These are phyloP conservation scores for Ustilago crameri DNA, from an alignment of 1,284 basidiomycete species.

Conservation along the genomic window DNA sequence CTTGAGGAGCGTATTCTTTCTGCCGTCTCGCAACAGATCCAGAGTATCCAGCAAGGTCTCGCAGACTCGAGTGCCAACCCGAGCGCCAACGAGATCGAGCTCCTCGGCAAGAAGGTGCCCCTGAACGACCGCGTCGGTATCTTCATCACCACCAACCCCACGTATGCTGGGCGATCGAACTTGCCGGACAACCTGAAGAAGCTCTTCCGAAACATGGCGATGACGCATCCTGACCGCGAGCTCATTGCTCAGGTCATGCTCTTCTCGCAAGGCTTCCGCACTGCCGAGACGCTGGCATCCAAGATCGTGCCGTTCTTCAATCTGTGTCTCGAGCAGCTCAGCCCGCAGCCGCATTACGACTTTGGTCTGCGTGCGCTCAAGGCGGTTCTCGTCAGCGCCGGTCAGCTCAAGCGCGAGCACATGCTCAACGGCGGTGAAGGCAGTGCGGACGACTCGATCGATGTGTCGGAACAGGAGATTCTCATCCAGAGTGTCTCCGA, in stretches of 20 bases:
- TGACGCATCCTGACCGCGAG: conserved; percentile 97
- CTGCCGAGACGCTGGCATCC: conserved; percentile 91
- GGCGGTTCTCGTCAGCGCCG: conserved; percentile 93
- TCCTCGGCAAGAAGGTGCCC: conserved; percentile 93
- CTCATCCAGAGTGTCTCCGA: conserved; percentile 99
- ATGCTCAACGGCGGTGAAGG: conserved; percentile 39
- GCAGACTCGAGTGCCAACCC: conserved; percentile 70
- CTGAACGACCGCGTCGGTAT: conserved; percentile 94
- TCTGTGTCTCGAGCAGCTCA: conserved; percentile 95
- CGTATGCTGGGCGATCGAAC: conserved; percentile 96
- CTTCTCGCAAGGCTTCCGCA: conserved; percentile 98
- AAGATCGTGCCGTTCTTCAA: conserved; percentile 99
- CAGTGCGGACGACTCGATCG: conserved; percentile 25
- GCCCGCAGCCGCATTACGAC: conserved; percentile 97
- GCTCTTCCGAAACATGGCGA: conserved; percentile 96
- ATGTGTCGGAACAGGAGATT: conserved; percentile 89
- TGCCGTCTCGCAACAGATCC: conserved; percentile 98
- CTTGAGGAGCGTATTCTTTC: conserved; percentile 97
- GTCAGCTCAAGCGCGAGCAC: conserved; percentile 90
- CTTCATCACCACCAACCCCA: conserved; percentile 94
- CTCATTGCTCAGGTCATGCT: conserved; percentile 99
- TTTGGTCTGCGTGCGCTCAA: conserved; percentile 98
- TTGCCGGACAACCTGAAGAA: conserved; percentile 94
- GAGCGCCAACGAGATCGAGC: conserved; percentile 71
- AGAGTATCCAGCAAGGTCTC: conserved; percentile 96